These are phyloP conservation scores for Elsinoe australis DNA, from an alignment of 2,329 filamentous ascomycete species.

Conservation along the genomic window DNA sequence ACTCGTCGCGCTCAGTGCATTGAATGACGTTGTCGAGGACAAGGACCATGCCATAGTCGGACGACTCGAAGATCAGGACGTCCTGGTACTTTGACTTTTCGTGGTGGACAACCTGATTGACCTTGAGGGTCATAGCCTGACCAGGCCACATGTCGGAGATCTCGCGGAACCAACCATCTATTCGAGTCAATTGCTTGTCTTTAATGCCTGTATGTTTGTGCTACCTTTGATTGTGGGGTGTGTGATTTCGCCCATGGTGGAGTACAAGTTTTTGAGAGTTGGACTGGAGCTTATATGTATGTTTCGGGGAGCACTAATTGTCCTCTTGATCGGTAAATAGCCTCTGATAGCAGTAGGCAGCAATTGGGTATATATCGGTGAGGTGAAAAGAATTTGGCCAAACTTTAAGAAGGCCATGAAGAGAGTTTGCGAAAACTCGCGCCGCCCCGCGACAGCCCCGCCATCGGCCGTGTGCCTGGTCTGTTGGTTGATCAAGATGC, in stretches of 20 bases:
- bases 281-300: slow-evolving; percentile 1
- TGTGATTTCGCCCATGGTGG: slow-evolving; percentile 58
- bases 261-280: slow-evolving; percentile 1
- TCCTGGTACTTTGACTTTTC: slow-evolving; percentile 99
- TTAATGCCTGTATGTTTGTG: slow-evolving; percentile 1
- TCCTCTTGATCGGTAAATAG: neutral
- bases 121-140: slow-evolving; percentile 96
- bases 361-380: slow-evolving; percentile 1
- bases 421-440: slow-evolving; percentile 9
- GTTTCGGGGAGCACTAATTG: neutral
- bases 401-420: slow-evolving; percentile 7
- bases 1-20: slow-evolving; percentile 96
- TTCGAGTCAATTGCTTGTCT: slow-evolving; percentile 20
- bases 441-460: neutral
- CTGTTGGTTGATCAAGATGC: slow-evolving; percentile 1
- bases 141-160: slow-evolving; percentile 98
- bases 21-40: slow-evolving; percentile 99
- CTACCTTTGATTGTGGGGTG: slow-evolving; percentile 71
- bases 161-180: slow-evolving; percentile 99
- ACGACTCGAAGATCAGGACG: slow-evolving; percentile 97
- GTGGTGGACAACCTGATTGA: slow-evolving; percentile 96
- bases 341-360: neutral
- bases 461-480: neutral
- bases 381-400: neutral
- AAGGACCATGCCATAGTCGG: slow-evolving; percentile 89